Evolutionary conservation across 345 rosid genomes (phyloP), one percentile per base, ranked within the genome.

Genomic region (Eucalyptus urophylla): DNA sequence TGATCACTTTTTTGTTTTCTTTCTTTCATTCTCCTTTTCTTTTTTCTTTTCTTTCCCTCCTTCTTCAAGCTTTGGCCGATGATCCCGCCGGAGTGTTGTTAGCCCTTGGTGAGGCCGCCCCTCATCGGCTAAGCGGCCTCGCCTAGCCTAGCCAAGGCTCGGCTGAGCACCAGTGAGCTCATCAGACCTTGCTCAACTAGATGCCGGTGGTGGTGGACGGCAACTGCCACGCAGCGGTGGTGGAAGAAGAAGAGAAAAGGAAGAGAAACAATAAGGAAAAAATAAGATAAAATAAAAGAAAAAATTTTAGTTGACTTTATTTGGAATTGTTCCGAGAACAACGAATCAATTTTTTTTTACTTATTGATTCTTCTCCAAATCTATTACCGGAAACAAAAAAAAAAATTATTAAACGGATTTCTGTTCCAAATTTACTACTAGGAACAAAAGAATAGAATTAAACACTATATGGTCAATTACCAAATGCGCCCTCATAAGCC

Each of bases 31-130:
- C 16, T 51, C 43, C 43, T 8, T 21, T 4, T 8, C 3, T 54
- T 22, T 54, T 21, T 56, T 8, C 2, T 24, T 56, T 56, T 24
- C 3, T 24, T 56, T 56, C 13, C 29, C 1, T 2, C 29, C 0
- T 56, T 10, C 29, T 56, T 56, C 6, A 8, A 53, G 56, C 24
- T 53, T 19, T 53, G 56, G 56, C 2, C 0, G 2, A 0, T 0
- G 5, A 19, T 21, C 25, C 1, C 1, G 2, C 1, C 0, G 5
- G 2, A 53, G 58, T 0, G 5, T 21, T 21, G 10, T 8, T 4
- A 4, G 25, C 5, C 5, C 24, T 0, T 0, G 1, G 24, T 4
- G 58, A 53, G 58, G 25, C 11, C 1, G 24, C 58, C 56, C 58
- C 10, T 53, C 25, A 19, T 53, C 0, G 2, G 24, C 5, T 7